Conservation (phyloP, 768 basidiomycete species). For the Boletus reticuloceps region DNA sequence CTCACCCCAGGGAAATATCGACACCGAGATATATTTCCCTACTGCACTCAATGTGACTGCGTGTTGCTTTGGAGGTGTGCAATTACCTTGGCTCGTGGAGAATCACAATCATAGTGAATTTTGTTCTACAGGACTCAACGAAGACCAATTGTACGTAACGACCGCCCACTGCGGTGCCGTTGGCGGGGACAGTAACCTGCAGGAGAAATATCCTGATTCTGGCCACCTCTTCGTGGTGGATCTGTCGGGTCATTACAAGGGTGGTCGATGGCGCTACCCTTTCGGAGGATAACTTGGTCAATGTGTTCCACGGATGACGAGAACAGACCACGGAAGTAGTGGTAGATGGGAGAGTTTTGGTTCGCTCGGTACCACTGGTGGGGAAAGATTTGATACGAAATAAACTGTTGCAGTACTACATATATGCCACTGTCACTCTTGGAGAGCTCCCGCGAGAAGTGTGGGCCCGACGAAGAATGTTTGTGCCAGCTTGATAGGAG, state of each 20-base stretch:
- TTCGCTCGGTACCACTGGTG: neutral
- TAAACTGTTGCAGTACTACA: no score
- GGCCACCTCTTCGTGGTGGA: conserved; percentile 35
- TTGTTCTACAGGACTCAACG: conserved; percentile 44
- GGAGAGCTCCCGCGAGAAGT: no score
- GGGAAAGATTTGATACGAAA: no score
- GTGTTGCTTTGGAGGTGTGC: conserved; percentile 57
- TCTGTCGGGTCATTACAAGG: conserved; percentile 26
- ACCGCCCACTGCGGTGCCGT: conserved; percentile 55
- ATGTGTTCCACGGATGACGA: neutral
- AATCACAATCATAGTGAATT: neutral
- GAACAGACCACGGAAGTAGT: neutral
- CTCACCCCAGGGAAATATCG: conserved; percentile 49
- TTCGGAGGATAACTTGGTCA: conserved; percentile 17
- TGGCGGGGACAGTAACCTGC: conserved; percentile 47
- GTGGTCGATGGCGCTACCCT: conserved; percentile 21
- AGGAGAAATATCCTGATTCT: conserved; percentile 34
- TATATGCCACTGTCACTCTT: no score
- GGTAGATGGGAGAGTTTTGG: neutral
- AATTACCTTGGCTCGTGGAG: neutral
- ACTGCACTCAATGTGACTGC: conserved; percentile 63
- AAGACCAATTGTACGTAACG: conserved; percentile 61
- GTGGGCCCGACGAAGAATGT: no score
- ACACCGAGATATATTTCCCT: conserved; percentile 57
- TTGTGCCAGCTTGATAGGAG: no score